Evolutionary conservation across 495 filamentous ascomycete species (phyloP), one percentile per base, ranked within the genome.

Genomic region (Lineolata rhizophorae): DNA sequence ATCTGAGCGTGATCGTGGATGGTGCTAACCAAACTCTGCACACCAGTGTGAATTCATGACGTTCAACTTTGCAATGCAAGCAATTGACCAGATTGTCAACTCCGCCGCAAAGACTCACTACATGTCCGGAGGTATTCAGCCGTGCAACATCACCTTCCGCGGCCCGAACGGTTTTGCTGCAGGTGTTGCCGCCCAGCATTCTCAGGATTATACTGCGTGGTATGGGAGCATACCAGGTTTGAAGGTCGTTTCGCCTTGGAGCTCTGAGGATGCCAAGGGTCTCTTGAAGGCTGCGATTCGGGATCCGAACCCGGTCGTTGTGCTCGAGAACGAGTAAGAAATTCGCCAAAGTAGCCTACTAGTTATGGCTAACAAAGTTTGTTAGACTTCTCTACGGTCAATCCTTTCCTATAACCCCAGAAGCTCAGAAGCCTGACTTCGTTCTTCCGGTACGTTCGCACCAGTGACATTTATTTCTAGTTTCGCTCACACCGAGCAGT

Each of bases 21-120:
- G 8, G 8, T 9, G 28, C 15, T 9, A 30, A 11, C 10, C 28
- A 11, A 30, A 8, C 12, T 8, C 5, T 30, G 21, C 20, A 18
- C 10, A 24, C 11, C 50, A 91, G 81, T 91, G 81, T 67, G 83
- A 93, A 59, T 97, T 97, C 70, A 97, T 97, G 87, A 97, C 87
- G 44, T 97, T 92, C 78, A 97, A 97, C 67, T 97, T 97, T 54
- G 87, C 87, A 55, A 97, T 97, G 87, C 87, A 97, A 63, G 76
- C 87, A 42, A 97, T 97, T 56, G 87, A 97, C 57, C 87, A 97
- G 54, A 82, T 97, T 53, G 84, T 97, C 71, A 97, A 97, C 69
- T 93, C 83, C 30, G 87, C 82, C 34, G 87, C 82, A 42, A 97
- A 95, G 64, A 97, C 87, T 14, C 90, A 94, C 53, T 97, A 97